These are phyloP conservation scores for Multifurca ochricompacta DNA, from an alignment of 768 basidiomycete species.

Conservation along the genomic window DNA sequence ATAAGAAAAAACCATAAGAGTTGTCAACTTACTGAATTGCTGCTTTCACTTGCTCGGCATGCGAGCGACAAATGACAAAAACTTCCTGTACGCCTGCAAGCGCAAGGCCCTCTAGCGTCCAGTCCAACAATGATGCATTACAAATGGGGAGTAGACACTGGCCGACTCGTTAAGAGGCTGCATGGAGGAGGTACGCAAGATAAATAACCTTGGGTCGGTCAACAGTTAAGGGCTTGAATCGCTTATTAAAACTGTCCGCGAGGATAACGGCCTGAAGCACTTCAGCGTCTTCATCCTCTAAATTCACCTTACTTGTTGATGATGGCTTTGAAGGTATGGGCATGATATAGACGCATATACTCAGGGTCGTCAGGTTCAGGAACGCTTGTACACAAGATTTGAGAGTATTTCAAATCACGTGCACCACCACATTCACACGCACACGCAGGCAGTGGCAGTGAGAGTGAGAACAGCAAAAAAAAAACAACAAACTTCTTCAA, in stretches of 20 bases:
- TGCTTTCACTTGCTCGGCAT: conserved; percentile 76
- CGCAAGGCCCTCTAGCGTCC: conserved; percentile 93
- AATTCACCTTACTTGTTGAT: conserved; percentile 51
- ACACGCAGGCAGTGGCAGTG: too few species aligned
- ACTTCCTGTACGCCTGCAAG: conserved; percentile 96
- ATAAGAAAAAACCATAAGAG: background rate
- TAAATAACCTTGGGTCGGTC: conserved; percentile 73
- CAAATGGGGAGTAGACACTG: conserved; percentile 91
- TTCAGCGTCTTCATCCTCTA: conserved; percentile 68
- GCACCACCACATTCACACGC: too few species aligned
- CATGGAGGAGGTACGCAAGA: conserved; percentile 12
- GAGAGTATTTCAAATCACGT: background rate
- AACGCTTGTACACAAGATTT: too few species aligned
- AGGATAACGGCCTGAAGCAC: conserved; percentile 91
- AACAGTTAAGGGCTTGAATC: conserved; percentile 84
- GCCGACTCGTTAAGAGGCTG: background rate
- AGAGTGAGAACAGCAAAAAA: too few species aligned
- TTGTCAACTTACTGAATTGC: conserved; percentile 63
- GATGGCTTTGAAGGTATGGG: conserved; percentile 63
- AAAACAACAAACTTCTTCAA: too few species aligned
- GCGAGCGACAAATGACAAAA: conserved; percentile 90
- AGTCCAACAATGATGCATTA: conserved; percentile 87
- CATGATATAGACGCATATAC: background rate
- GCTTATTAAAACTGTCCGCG: conserved; percentile 92
- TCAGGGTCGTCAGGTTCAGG: too few species aligned